Evolutionary conservation across 306 rosid species (phyloP), one percentile per base, ranked within the genome.

Genomic region (Albizia julibrissin): DNA sequence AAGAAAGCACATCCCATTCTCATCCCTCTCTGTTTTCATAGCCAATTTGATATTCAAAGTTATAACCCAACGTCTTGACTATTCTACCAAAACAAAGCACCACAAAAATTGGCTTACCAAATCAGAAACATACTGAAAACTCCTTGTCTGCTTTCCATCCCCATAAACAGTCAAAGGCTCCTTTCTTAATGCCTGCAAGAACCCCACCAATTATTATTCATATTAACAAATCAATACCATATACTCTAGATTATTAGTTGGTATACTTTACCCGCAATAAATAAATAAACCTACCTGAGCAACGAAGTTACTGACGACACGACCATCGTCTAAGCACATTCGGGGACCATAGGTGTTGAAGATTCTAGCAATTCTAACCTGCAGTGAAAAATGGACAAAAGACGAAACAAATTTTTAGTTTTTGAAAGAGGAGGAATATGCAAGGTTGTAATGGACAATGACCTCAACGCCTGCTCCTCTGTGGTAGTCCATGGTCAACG

Each of bases 301-400:
- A 75, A 96, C 99, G 74, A 96, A 96, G 86, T 96, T 96, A 77
- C 99, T 96, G 34, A 93, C 99, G 16, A 96, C 99, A 74, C 99
- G 99, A 3, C 99, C 99, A 81, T 96, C 99, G 71, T 96, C 99
- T 26, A 96, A 89, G 94, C 99, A 96, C 99, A 96, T 96, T 76
- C 99, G 82, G 18, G 99, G 99, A 9, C 99, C 99, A 10, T 96
- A 96, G 14, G 99, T 96, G 91, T 96, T 96, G 75, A 96, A 96
- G 79, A 96, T 96, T 87, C 99, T 93, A 43, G 99, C 99, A 87
- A 96, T 96, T 81, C 99, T 89, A 71, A 96, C 99, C 99, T 95
- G 91, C 66, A 80, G 77, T 58, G 46, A 19, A 46, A 69, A 40
- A 39, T 10, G 10, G 6, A 76, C 0, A 44, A 26, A 42, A 4